These are phyloP conservation scores for Protea cynaroides DNA, from an alignment of 164 flowering plant genomes.

Conservation along the genomic window DNA sequence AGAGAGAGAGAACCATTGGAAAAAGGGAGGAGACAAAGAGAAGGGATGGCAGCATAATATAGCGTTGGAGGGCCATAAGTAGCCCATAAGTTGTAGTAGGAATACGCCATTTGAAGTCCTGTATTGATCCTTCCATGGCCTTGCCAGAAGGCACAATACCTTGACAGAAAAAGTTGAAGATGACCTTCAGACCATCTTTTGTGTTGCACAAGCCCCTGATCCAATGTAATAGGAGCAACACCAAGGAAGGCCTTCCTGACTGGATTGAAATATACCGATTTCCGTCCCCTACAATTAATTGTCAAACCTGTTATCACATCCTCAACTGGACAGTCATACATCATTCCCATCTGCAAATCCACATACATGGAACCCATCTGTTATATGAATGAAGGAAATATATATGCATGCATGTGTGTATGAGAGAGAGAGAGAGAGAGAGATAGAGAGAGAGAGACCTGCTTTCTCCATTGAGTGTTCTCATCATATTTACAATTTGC, in stretches of 20 bases:
- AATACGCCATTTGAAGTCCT: slow-evolving; percentile 25
- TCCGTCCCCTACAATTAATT: slow-evolving; percentile 38
- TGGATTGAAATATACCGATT: slow-evolving; percentile 25
- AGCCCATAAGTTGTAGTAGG: slow-evolving; percentile 21
- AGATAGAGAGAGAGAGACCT: slow-evolving; percentile 29
- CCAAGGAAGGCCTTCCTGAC: slow-evolving; percentile 20
- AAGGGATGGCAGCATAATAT: slow-evolving; percentile 18
- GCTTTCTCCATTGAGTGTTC: slow-evolving; percentile 35
- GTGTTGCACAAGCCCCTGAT: slow-evolving; percentile 22
- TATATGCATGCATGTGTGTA: no score
- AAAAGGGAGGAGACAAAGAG: slow-evolving; percentile 27
- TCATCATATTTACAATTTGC: slow-evolving; percentile 29
- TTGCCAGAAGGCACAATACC: slow-evolving; percentile 16
- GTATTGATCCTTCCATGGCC: slow-evolving; percentile 23
- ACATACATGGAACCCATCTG: not conserved
- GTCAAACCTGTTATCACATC: slow-evolving; percentile 36
- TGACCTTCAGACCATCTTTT: slow-evolving; percentile 34
- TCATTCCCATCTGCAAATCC: slow-evolving; percentile 29
- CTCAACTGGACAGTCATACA: slow-evolving; percentile 30
- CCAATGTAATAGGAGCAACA: slow-evolving; percentile 21
- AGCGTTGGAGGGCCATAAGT: slow-evolving; percentile 17
- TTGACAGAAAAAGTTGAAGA: slow-evolving; percentile 26
- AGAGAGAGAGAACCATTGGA: slow-evolving; percentile 17
- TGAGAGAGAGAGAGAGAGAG: not conserved
- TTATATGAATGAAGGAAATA: no score